Evolutionary conservation across 2,329 filamentous ascomycete genomes (phyloP).

Genomic region (Aureobasidium sp.): DNA sequence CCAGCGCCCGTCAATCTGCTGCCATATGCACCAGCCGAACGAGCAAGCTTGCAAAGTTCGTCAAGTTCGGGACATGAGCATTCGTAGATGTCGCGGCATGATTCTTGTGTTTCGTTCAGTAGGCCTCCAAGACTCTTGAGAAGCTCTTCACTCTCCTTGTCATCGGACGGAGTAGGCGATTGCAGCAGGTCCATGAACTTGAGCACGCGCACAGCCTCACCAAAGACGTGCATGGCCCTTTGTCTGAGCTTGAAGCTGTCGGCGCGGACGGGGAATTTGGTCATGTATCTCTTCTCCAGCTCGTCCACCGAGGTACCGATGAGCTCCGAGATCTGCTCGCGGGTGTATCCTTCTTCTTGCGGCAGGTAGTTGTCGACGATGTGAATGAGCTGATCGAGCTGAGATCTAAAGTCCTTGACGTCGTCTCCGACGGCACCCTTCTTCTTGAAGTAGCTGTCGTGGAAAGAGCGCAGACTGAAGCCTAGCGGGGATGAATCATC

Average conservation of each 20-base stretch:
- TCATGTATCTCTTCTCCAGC: slow-evolving; percentile 70
- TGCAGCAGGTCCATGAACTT: slow-evolving; percentile 71
- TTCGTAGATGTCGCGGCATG: slow-evolving; percentile 79
- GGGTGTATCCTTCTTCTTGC: slow-evolving; percentile 76
- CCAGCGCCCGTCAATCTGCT: slow-evolving; percentile 85
- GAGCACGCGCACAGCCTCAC: slow-evolving; percentile 77
- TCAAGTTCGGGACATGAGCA: slow-evolving; percentile 90
- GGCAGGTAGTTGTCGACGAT: slow-evolving; percentile 63
- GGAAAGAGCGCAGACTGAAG: slow-evolving; percentile 76
- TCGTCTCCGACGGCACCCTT: slow-evolving; percentile 40
- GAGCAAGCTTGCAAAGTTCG: slow-evolving; percentile 71
- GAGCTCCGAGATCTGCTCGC: slow-evolving; percentile 69
- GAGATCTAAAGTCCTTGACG: slow-evolving; percentile 42
- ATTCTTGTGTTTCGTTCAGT: slow-evolving; percentile 83
- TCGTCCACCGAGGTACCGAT: slow-evolving; percentile 62
- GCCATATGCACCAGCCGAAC: slow-evolving; percentile 70
- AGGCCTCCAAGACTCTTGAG: slow-evolving; percentile 67
- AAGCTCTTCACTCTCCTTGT: slow-evolving; percentile 55
- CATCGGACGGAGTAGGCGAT: slow-evolving; percentile 30
- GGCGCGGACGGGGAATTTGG: slow-evolving; percentile 80
- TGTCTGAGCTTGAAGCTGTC: slow-evolving; percentile 81
- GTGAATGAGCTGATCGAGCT: slow-evolving; percentile 65
- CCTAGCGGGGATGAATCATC: slow-evolving; percentile 75
- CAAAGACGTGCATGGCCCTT: slow-evolving; percentile 83
- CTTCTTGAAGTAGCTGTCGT: slow-evolving; percentile 66